Conservation (phyloP, 2,329 filamentous ascomycete species). For the Dactylellina parvicollis region DNA sequence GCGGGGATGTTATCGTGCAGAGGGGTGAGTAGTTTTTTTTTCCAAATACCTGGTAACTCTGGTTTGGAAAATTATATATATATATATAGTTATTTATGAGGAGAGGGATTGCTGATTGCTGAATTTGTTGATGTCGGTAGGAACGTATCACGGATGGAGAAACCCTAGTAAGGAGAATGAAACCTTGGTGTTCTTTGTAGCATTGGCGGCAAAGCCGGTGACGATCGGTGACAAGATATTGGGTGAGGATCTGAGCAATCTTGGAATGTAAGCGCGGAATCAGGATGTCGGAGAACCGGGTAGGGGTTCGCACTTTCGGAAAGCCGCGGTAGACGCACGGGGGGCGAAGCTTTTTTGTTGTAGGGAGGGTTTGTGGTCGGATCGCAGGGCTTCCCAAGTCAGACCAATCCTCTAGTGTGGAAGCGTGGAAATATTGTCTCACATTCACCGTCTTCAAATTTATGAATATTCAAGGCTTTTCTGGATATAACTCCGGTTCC, state of each 20-base stretch:
- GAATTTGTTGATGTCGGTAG: not conserved
- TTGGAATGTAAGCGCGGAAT: constrained; percentile 25
- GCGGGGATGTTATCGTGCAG: constrained; percentile 69
- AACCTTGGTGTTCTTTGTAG: constrained; percentile 50
- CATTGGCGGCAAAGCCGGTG: constrained; percentile 39
- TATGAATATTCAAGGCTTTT: too few species aligned
- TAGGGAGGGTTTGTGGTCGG: too few species aligned
- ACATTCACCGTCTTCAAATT: too few species aligned
- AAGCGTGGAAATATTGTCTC: too few species aligned
- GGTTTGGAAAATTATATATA: not conserved
- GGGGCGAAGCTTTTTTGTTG: too few species aligned
- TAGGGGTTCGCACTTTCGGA: not conserved
- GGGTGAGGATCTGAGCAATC: constrained; percentile 26
- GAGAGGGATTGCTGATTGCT: not conserved
- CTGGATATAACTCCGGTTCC: too few species aligned
- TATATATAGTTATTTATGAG: not conserved
- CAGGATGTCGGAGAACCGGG: not conserved
- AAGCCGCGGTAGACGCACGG: not conserved
- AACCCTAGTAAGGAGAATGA: constrained; percentile 46
- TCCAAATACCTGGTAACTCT: too few species aligned
- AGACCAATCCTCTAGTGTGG: too few species aligned
- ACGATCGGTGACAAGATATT: constrained; percentile 30
- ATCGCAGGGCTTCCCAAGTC: too few species aligned
- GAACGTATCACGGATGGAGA: constrained; percentile 45
- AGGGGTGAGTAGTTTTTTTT: constrained; percentile 60